Evolutionary conservation across 140 eudicot species (phyloP).

Genomic region (Flaveria floridana): DNA sequence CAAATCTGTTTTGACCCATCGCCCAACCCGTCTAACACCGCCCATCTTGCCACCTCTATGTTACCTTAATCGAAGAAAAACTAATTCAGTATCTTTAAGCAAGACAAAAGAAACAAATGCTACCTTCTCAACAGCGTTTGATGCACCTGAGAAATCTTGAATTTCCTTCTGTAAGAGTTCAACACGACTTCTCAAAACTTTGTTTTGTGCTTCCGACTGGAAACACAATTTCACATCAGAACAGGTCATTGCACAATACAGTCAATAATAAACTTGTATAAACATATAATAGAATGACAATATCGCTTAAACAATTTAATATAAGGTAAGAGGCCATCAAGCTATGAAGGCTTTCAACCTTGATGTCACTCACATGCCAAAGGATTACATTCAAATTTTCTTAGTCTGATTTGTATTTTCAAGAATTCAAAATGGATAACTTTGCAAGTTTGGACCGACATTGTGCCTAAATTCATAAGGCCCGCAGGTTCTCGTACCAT

Average conservation of each 20-base stretch:
- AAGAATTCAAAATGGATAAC: no score
- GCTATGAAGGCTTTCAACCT: constrained; percentile 7
- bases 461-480: no score
- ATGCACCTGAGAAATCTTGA: constrained; percentile 27
- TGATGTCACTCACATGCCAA: constrained; percentile 2
- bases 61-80: background rate
- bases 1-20: background rate
- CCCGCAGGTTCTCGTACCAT: no score
- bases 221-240: constrained; percentile 24
- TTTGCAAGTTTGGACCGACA: no score
- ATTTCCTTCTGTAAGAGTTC: constrained; percentile 35
- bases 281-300: background rate
- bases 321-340: background rate
- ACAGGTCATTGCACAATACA: background rate
- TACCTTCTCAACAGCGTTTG: constrained; percentile 45
- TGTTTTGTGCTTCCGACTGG: constrained; percentile 38
- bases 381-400: no score
- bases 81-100: background rate
- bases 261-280: constrained; percentile 8
- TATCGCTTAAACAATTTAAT: background rate
- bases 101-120: background rate
- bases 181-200: constrained; percentile 34
- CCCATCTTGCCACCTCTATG: constrained; percentile 8
- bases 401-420: no score
- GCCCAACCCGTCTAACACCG: background rate